phyloP scores from a whole-genome alignment of 306 rosid species.

The Styphnolobium japonicum region DNA sequence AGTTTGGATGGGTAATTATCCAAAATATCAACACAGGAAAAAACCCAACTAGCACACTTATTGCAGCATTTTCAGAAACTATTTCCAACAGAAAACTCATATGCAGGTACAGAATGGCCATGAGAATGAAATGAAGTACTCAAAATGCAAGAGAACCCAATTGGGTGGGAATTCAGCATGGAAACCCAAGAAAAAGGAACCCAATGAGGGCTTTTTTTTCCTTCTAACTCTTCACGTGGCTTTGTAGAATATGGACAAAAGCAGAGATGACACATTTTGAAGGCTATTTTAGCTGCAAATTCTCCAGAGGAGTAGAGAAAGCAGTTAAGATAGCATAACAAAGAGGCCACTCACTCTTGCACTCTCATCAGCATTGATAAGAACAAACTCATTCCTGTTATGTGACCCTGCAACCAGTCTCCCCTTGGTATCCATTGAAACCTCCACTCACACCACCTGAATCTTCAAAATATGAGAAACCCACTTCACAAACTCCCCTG shows the following conservation, averaged over 20 bases:
- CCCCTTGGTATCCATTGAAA: conserved; percentile 55
- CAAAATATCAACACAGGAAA: background rate
- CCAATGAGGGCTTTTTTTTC: background rate
- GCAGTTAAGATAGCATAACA: background rate
- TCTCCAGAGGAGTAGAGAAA: background rate
- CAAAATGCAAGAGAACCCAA: background rate
- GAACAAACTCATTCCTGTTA: conserved; percentile 63
- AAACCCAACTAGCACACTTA: background rate
- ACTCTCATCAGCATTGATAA: conserved; percentile 66
- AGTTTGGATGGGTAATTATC: background rate
- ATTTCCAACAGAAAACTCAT: background rate
- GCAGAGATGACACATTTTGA: conserved; percentile 4
- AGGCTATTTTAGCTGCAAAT: background rate
- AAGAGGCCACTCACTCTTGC: conserved; percentile 49
- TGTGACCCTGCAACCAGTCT: conserved; percentile 66
- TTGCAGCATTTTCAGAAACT: background rate
- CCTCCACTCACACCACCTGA: background rate
- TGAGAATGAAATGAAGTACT: background rate
- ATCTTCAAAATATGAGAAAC: conserved; percentile 25
- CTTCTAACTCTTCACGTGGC: conserved; percentile 13
- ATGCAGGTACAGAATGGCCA: background rate
- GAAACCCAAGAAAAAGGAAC: background rate
- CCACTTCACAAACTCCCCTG: conserved; percentile 19
- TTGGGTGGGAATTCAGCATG: background rate
- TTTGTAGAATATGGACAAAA: background rate